phyloP scores from a whole-genome alignment of 2,329 filamentous ascomycete genomes.

The Podosphaera aphanis region DNA sequence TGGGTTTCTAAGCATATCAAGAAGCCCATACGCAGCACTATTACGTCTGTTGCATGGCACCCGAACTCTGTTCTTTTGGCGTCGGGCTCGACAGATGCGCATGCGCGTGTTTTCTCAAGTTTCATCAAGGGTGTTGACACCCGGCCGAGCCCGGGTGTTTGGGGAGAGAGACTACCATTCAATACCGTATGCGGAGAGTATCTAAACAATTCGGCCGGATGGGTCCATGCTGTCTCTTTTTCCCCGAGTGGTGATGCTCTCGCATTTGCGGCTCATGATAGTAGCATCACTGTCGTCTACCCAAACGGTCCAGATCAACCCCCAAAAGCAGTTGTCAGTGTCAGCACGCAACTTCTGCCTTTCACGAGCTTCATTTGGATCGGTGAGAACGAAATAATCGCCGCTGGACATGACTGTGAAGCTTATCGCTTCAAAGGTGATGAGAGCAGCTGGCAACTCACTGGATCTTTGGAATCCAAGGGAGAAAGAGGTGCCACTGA shows the following conservation, averaged over 20 bases:
- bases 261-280: conserved; percentile 86
- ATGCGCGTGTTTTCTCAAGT: conserved; percentile 79
- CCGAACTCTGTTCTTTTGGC: conserved; percentile 90
- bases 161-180: conserved; percentile 91
- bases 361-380: conserved; percentile 90
- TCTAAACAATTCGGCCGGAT: conserved; percentile 85
- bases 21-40: conserved; percentile 94
- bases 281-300: conserved; percentile 90
- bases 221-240: conserved; percentile 85
- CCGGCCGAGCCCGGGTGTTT: conserved; percentile 64
- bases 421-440: conserved; percentile 71
- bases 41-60: conserved; percentile 89
- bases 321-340: conserved; percentile 68
- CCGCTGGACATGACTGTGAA: conserved; percentile 76
- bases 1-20: conserved; percentile 99
- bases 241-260: conserved; percentile 82
- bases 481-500: conserved; percentile 19
- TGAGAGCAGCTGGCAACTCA: conserved; percentile 60
- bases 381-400: conserved; percentile 76
- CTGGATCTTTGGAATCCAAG: conserved; percentile 61
- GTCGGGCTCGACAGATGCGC: conserved; percentile 89
- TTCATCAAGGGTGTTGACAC: conserved; percentile 91
- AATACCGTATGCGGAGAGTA: conserved; percentile 97
- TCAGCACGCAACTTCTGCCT: conserved; percentile 73
- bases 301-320: conserved; percentile 77